phyloP scores from a whole-genome alignment of 768 basidiomycete species.

The Clavulina sp. region DNA sequence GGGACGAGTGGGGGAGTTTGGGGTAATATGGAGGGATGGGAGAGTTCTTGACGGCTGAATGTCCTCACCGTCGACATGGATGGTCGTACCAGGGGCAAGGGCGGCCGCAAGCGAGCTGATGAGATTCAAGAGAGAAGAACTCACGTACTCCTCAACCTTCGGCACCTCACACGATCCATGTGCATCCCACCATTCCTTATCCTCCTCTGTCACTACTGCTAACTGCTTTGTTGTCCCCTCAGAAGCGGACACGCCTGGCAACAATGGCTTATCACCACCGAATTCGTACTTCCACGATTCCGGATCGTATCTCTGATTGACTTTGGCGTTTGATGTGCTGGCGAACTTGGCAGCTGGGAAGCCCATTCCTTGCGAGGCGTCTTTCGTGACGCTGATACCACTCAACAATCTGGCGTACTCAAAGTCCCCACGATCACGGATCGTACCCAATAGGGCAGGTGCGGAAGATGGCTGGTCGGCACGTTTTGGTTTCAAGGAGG shows the following conservation, averaged over 20 bases:
- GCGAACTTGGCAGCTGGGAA: too few species aligned
- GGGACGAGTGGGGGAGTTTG: not conserved
- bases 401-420: constrained; percentile 63
- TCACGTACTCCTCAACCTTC: constrained; percentile 40
- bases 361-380: too few species aligned
- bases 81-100: not conserved
- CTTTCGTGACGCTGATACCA: constrained; percentile 28
- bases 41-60: too few species aligned
- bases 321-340: too few species aligned
- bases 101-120: not conserved
- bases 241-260: constrained; percentile 13
- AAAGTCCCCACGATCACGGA: constrained; percentile 54
- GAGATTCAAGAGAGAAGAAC: constrained; percentile 1
- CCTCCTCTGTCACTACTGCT: constrained; percentile 25
- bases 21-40: too few species aligned
- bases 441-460: constrained; percentile 41
- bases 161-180: constrained; percentile 66
- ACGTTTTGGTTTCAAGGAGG: not conserved
- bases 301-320: too few species aligned
- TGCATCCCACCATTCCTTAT: constrained; percentile 34
- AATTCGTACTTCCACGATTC: too few species aligned
- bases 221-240: constrained; percentile 18
- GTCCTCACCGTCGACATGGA: too few species aligned
- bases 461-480: constrained; percentile 19
- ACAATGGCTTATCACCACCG: not conserved